Percentiles rank a stretch among this genome's conserved stretches.
Conservation (phyloP, 2,329 filamentous ascomycete species). For the Dichotomopilus funicola region DNA sequence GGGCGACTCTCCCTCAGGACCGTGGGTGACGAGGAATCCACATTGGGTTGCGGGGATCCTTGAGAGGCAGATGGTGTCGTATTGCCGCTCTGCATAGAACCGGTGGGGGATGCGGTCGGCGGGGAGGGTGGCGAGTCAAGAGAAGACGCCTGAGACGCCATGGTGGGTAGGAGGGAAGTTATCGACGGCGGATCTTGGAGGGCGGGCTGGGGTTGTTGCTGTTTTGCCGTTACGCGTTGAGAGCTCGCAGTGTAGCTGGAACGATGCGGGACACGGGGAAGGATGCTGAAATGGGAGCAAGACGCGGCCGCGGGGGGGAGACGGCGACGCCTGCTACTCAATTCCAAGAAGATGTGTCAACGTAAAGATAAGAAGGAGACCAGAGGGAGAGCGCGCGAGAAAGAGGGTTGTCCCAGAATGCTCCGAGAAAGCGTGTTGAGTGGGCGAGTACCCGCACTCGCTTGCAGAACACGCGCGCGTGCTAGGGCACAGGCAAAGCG, state of each 20-base stretch:
- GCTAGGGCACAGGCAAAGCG: background rate
- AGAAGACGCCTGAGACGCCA: background rate
- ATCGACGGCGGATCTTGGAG: background rate
- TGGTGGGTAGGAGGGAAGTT: background rate
- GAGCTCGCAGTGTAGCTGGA: background rate
- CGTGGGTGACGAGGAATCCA: background rate
- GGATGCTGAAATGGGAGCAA: background rate
- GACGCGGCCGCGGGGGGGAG: background rate
- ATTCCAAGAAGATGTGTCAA: no score
- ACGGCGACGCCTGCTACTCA: no score
- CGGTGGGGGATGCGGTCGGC: background rate
- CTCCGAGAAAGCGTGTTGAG: no score
- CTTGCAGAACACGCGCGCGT: no score
- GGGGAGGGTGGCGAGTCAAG: background rate
- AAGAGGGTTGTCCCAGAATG: no score
- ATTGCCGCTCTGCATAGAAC: background rate
- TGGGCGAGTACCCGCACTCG: no score
- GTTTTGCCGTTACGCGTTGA: background rate
- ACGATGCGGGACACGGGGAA: no score
- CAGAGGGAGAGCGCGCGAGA: no score
- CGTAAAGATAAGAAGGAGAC: no score
- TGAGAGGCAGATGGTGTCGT: background rate
- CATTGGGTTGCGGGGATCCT: background rate
- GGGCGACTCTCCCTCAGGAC: slow-evolving; percentile 38
- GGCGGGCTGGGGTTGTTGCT: background rate